A percentile compares a stretch with the other conserved stretches of the same genome.
Evolutionary conservation across 352 stramenopile genomes (phyloP).

Genomic region (Phytophthora sojae): DNA sequence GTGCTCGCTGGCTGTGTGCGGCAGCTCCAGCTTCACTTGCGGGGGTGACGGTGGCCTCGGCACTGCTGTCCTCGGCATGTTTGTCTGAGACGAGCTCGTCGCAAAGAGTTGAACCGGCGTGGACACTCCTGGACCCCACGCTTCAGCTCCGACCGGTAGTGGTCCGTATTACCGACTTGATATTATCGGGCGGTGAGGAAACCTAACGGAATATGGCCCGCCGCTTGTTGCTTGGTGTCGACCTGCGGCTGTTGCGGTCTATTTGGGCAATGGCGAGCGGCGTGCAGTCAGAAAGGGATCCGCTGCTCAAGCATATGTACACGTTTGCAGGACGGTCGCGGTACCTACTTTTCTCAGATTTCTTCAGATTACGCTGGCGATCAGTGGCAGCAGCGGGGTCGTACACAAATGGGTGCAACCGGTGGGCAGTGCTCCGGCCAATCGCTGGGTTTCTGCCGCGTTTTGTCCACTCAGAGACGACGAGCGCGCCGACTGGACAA

Average conservation of each 20-base stretch:
- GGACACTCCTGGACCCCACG: slow-evolving; percentile 13
- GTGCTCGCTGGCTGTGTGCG: slow-evolving; percentile 20
- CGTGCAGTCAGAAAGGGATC: slow-evolving; percentile 21
- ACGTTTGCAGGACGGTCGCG: slow-evolving; percentile 1
- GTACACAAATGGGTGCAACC: slow-evolving; percentile 4
- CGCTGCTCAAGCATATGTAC: neutral
- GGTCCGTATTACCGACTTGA: neutral
- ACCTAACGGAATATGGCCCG: neutral
- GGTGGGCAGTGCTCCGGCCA: neutral
- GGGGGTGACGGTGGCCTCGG: neutral
- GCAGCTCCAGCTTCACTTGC: slow-evolving; percentile 26
- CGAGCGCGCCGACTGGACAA: slow-evolving; percentile 12
- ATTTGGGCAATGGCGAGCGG: slow-evolving; percentile 20
- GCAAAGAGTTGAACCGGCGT: slow-evolving; percentile 14
- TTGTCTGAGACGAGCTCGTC: slow-evolving; percentile 16
- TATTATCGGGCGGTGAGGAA: neutral
- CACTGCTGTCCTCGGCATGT: slow-evolving; percentile 18
- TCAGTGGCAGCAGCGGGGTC: slow-evolving; percentile 1
- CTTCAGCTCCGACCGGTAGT: neutral
- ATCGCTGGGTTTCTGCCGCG: neutral
- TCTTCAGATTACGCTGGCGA: neutral
- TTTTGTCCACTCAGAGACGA: slow-evolving; percentile 11
- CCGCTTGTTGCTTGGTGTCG: neutral
- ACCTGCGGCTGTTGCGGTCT: neutral
- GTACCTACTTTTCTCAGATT: slow-evolving; percentile 26